A percentile compares a stretch with the other conserved stretches of the same genome.
Conservation (phyloP, 768 basidiomycete genomes). For the Agaricus sinodeliciosus region DNA sequence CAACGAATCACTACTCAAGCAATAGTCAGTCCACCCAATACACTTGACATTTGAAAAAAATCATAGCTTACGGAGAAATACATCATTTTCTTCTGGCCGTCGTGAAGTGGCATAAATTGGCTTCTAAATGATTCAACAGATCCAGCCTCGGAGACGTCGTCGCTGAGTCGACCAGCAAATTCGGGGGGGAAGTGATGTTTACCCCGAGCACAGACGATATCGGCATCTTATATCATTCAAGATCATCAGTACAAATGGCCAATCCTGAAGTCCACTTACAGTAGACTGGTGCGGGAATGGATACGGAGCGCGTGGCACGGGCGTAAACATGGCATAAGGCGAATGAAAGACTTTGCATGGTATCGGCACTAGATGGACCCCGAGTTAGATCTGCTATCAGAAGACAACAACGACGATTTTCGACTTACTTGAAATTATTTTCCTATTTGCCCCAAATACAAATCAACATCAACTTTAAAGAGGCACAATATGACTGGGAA, state of each 20-base stretch:
- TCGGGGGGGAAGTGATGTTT: constrained; percentile 36
- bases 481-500: background rate
- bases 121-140: constrained; percentile 41
- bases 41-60: background rate
- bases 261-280: constrained; percentile 34
- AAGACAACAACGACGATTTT: background rate
- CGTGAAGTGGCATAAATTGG: constrained; percentile 41
- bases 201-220: constrained; percentile 48
- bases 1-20: background rate
- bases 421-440: constrained; percentile 51
- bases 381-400: constrained; percentile 2
- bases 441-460: constrained; percentile 21
- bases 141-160: constrained; percentile 28
- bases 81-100: constrained; percentile 27
- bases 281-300: constrained; percentile 75
- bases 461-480: background rate
- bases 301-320: constrained; percentile 69
- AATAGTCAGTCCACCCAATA: background rate
- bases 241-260: background rate
- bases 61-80: constrained; percentile 30
- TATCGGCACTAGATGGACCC: constrained; percentile 41
- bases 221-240: constrained; percentile 46
- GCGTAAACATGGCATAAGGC: constrained; percentile 74
- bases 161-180: constrained; percentile 34
- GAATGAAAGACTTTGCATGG: constrained; percentile 62